phyloP scores from a whole-genome alignment of 129 eudicot genomes.

The Mikania micrantha region DNA sequence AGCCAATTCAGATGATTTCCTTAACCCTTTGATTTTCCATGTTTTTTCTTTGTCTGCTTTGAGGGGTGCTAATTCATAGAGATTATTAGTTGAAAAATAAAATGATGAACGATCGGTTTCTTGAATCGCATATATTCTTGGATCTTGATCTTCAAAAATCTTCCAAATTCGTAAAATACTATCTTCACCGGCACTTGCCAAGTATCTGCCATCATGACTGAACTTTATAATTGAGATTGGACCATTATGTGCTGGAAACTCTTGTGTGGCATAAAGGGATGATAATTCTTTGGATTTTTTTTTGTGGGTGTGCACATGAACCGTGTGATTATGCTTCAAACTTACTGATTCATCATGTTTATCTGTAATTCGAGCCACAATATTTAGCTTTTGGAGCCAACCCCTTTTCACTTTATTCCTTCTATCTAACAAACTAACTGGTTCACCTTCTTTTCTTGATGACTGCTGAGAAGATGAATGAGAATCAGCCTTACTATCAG shows the following conservation, averaged over 20 bases:
- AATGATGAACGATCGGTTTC: conserved; percentile 42
- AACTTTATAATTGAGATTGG: conserved; percentile 71
- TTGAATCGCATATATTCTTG: conserved; percentile 26
- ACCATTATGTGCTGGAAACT: conserved; percentile 72
- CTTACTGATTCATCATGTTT: conserved; percentile 24
- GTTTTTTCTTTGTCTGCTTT: conserved; percentile 39
- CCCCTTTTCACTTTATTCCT: conserved; percentile 47
- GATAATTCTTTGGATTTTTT: conserved; percentile 67
- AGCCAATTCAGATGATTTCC: conserved; percentile 51
- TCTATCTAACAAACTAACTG: conserved; percentile 2
- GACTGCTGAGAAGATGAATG: conserved; percentile 34
- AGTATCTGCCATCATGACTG: conserved; percentile 72
- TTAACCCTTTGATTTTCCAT: conserved; percentile 24
- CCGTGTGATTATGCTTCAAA: conserved; percentile 16
- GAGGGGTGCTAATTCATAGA: conserved; percentile 52
- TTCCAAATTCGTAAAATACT: conserved; percentile 70
- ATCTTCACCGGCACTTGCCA: conserved; percentile 90
- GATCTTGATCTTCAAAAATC: conserved; percentile 63
- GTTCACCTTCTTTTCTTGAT: conserved; percentile 29
- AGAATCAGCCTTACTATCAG: conserved; percentile 28
- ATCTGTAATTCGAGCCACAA: conserved; percentile 30
- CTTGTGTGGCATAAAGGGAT: conserved; percentile 58
- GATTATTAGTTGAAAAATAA: conserved; percentile 53
- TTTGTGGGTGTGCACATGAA: conserved; percentile 44
- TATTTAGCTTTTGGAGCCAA: conserved; percentile 56